Conservation (phyloP, 306 rosid genomes). For the Lathyrus aphaca region DNA sequence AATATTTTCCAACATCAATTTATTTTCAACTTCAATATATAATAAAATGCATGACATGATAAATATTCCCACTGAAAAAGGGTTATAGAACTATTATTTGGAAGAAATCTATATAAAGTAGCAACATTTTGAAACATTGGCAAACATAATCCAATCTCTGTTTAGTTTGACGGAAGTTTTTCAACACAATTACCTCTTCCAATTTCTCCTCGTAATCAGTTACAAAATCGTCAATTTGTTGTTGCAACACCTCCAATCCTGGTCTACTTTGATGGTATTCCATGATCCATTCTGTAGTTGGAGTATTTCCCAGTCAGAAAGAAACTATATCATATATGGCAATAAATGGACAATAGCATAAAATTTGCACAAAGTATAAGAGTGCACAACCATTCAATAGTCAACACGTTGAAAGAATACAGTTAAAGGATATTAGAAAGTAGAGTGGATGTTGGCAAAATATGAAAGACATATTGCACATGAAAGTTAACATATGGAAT, state of each 20-base stretch:
- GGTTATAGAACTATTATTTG: neutral
- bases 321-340: conserved; percentile 21
- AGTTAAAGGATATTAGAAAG: neutral
- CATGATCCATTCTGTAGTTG: conserved; percentile 75
- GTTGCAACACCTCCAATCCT: conserved; percentile 66
- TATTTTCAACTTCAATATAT: neutral
- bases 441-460: neutral
- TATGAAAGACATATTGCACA: conserved; percentile 8
- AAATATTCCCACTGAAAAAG: neutral
- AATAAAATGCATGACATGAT: conserved; percentile 6
- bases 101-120: neutral
- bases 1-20: conserved; percentile 2
- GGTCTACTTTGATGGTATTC: conserved; percentile 78
- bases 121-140: conserved; percentile 1
- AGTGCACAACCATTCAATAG: conserved; percentile 8
- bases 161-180: neutral
- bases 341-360: conserved; percentile 2
- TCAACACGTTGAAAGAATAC: conserved; percentile 16
- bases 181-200: conserved; percentile 62
- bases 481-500: neutral
- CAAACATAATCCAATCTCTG: conserved; percentile 9
- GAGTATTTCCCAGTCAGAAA: conserved; percentile 39
- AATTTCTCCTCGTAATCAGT: conserved; percentile 65
- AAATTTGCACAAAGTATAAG: neutral
- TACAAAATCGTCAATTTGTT: conserved; percentile 72